Percentiles rank a stretch among this genome's conserved stretches.
These are phyloP conservation scores for Gaertneriomyces semiglobifer DNA, from an alignment of 192 early-diverging fungal species.

Conservation along the genomic window DNA sequence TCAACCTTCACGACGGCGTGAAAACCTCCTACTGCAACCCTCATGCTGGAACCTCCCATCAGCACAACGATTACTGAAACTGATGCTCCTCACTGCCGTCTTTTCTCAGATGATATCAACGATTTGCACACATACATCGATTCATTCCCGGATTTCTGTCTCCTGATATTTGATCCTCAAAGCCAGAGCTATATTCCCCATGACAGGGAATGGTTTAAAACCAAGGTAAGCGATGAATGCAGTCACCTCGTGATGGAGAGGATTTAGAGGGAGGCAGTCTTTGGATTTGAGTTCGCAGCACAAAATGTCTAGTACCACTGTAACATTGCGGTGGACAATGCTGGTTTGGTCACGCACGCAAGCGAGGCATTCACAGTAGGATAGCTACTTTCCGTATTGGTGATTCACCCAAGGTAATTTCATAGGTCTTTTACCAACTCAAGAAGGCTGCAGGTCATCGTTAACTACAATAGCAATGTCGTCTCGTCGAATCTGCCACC, in stretches of 20 bases:
- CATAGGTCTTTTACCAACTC: conserved; percentile 4
- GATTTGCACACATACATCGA: conserved; percentile 30
- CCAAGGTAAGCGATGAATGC: background rate
- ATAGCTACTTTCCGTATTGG: background rate
- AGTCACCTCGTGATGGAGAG: background rate
- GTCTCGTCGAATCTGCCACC: too few species aligned
- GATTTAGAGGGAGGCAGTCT: background rate
- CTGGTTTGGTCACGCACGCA: too few species aligned
- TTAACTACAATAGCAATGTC: too few species aligned
- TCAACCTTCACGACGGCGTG: background rate
- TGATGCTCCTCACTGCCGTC: background rate
- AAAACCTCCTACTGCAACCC: background rate
- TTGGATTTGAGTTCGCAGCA: background rate
- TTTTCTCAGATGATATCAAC: conserved; percentile 18
- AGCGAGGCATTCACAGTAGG: background rate
- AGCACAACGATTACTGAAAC: background rate
- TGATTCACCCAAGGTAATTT: background rate
- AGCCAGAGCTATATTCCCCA: conserved; percentile 6
- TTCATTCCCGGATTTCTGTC: conserved; percentile 16
- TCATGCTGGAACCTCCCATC: background rate
- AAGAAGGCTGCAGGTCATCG: background rate
- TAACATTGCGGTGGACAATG: too few species aligned
- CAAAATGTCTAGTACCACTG: too few species aligned
- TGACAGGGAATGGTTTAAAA: conserved; percentile 19
- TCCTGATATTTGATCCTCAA: conserved; percentile 15